These are phyloP conservation scores for Suillus subalutaceus DNA, from an alignment of 768 basidiomycete genomes.

Conservation along the genomic window DNA sequence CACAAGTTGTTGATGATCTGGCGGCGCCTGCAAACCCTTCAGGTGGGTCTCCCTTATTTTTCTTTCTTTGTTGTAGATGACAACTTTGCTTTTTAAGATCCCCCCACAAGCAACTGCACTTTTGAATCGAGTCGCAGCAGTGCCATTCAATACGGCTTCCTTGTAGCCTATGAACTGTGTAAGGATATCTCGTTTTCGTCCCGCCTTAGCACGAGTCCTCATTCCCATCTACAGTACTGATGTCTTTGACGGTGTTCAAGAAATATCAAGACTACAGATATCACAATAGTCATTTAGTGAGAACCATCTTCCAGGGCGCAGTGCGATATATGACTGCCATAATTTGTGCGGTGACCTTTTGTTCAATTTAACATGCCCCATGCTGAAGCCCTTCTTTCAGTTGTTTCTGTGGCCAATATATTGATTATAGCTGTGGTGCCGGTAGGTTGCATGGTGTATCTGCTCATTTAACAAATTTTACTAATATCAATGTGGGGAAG, in stretches of 20 bases:
- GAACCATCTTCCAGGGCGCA: not conserved
- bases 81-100: not conserved
- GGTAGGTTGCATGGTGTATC: not conserved
- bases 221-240: not conserved
- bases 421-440: not conserved
- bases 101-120: conserved; percentile 1
- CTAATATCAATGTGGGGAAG: not conserved
- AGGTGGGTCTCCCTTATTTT: not conserved
- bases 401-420: not conserved
- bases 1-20: not conserved
- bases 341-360: not conserved
- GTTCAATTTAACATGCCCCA: not conserved
- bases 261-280: conserved; percentile 1
- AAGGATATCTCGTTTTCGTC: not conserved
- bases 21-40: not conserved
- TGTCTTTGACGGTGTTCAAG: conserved; percentile 4
- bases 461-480: not conserved
- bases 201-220: too few relatives aligned
- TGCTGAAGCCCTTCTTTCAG: not conserved
- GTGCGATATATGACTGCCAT: conserved; percentile 4
- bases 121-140: not conserved
- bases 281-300: not conserved
- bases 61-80: not conserved
- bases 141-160: not conserved
- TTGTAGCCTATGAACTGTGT: not conserved